Evolutionary conservation across 768 basidiomycete species (phyloP), one percentile per base, ranked within the genome.

Genomic region (Tremella yokohamensis): DNA sequence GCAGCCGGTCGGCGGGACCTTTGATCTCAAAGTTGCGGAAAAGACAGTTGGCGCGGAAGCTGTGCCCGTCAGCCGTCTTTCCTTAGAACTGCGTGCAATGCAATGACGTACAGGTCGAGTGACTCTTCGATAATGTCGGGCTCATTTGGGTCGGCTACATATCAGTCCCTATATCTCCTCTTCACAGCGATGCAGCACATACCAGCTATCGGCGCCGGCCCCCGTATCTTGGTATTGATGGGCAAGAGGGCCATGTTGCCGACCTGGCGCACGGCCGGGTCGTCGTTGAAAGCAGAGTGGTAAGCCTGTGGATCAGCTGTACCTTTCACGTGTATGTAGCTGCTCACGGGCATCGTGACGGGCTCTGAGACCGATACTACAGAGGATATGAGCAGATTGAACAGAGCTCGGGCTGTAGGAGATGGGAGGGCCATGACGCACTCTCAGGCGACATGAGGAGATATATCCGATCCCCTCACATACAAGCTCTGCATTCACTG

Each of bases 21-120:
- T 97, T 94, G 84, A 99, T 98, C 81, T 99, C 96, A 70, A 98
- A 99, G 80, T 98, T 98, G 72, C 96, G 87, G 80, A 99, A 99
- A 60, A 99, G 87, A 38, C 93, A 96, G 79, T 99, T 99, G 72
- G 94, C 93, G 55, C 96, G 88, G 80, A 99, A 99, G 60, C 72
- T 70, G 49, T 50, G 37, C 3, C 26, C 39, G 53, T 44, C 13
- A 40, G 62, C 42, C 1, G 8, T 8, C 11, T 45, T 16, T 4
- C 7, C 42, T 8, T 29, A 20, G 29, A 47, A 22, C 9, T 24
- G 3, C 22, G 8, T 22, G n/a, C 20, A 25, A 34, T 26, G 38
- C 15, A 38, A 44, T 13, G 13, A 61, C 72, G 15, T 56, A 73
- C 67, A 98, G 85, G 79, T 94, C 89, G 47, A 99, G 81, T 1